Percentiles rank a stretch among this genome's conserved stretches.
These are phyloP conservation scores for Dactylorhiza incarnata DNA, from an alignment of 106 monocot genomes.

Conservation along the genomic window DNA sequence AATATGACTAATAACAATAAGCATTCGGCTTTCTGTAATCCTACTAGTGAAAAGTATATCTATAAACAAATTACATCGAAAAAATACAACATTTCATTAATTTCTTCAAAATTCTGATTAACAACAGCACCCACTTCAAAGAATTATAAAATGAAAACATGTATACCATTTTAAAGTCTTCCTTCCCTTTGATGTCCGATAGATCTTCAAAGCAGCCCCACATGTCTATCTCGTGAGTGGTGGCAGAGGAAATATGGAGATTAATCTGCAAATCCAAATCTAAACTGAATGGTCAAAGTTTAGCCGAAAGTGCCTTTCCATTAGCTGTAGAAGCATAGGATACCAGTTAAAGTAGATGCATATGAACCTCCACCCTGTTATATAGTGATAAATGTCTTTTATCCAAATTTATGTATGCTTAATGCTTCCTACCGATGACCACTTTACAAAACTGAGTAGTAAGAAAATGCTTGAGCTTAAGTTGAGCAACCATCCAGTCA, in stretches of 20 bases:
- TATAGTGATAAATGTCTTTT: too few species aligned
- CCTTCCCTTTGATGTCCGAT: background rate
- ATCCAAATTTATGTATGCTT: too few species aligned
- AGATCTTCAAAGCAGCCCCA: slow-evolving; percentile 1
- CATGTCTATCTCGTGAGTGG: background rate
- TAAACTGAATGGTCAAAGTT: background rate
- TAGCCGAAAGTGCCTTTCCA: background rate
- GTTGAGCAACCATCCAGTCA: too few species aligned
- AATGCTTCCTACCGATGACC: too few species aligned
- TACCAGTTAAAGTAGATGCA: background rate
- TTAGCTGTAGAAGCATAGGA: background rate
- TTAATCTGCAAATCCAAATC: slow-evolving; percentile 6
- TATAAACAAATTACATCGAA: background rate
- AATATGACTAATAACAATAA: too few species aligned
- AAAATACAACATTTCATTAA: background rate
- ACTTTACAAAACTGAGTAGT: too few species aligned
- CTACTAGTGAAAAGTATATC: background rate
- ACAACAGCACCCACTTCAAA: background rate
- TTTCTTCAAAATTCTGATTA: background rate
- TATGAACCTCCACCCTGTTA: background rate
- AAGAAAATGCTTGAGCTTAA: too few species aligned
- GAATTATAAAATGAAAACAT: background rate
- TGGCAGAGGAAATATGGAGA: background rate
- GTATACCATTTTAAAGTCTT: slow-evolving; percentile 1
- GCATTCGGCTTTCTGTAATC: background rate